phyloP scores from a whole-genome alignment of 768 basidiomycete species.

The Psilocybe sp. region DNA sequence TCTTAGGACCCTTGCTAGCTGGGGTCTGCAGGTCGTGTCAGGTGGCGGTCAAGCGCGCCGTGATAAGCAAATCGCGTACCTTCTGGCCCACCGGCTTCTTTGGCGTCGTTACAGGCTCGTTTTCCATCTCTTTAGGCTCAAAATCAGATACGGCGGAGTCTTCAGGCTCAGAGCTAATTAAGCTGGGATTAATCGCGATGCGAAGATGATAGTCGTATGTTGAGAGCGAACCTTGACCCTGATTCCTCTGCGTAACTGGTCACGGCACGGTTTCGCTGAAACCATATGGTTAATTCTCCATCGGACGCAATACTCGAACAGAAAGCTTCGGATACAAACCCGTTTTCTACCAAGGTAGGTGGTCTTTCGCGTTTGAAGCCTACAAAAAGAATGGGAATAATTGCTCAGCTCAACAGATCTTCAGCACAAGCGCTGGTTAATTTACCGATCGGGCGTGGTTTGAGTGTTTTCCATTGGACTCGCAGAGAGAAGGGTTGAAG shows the following conservation, averaged over 20 bases:
- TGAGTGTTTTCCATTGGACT: constrained; percentile 14
- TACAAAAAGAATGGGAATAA: not conserved
- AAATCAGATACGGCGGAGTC: not conserved
- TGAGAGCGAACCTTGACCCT: constrained; percentile 13
- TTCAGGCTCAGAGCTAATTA: constrained; percentile 7
- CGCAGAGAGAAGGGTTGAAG: constrained; percentile 1
- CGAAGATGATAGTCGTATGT: not conserved
- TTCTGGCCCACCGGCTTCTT: constrained; percentile 7
- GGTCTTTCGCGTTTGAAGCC: constrained; percentile 14
- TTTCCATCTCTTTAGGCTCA: constrained; percentile 1
- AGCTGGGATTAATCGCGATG: not conserved
- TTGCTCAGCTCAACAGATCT: constrained; percentile 1
- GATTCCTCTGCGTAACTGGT: too few species aligned
- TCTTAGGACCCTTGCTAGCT: constrained; percentile 19
- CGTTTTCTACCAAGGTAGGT: constrained; percentile 35
- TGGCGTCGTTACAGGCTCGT: constrained; percentile 13
- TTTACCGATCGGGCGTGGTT: constrained; percentile 17
- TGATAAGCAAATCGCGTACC: constrained; percentile 9
- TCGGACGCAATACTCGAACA: too few species aligned
- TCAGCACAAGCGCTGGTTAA: constrained; percentile 1
- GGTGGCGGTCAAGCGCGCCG: not conserved
- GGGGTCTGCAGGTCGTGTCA: constrained; percentile 13
- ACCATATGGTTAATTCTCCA: too few species aligned
- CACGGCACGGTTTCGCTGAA: too few species aligned
- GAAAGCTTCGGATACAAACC: constrained; percentile 14